Evolutionary conservation across 169 alveolate species (phyloP), one percentile per base, ranked within the genome.

Genomic region (Amoebophrya sp.): DNA sequence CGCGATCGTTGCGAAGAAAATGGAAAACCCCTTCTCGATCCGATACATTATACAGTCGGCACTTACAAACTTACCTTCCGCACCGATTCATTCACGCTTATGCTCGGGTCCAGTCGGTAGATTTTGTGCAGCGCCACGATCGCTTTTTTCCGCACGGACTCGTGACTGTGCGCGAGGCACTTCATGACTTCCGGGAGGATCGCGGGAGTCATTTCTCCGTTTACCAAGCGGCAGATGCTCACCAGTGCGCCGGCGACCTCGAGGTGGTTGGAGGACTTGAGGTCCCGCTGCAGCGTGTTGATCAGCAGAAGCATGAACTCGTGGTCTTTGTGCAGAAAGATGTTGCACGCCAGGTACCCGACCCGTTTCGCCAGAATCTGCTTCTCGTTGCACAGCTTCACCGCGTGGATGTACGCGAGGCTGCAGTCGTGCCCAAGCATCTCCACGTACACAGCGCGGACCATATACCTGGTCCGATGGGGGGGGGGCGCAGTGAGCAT

Each of bases 401-500:
- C 97, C 0, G 99, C 98, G 88, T 95, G 96, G 87, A 98, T 96
- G 91, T 98, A 98, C 20, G 98, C 96, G 92, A 97, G 96, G 40
- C 97, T 90, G 40, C 98, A 98, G 92, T 97, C 99, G 93, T 98
- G 99, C 15, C 99, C 99, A 18, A 97, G 94, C 98, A 98, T 97
- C 93, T 98, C 99, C 20, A 96, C 96, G 93, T 98, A 98, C 43
- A 98, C 95, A 31, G 98, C 97, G 91, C 98, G 95, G 10, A 97
- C 95, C 88, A 97, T 92, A 88, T 94, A 93, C 93, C 96, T 98
- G 90, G 95, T 95, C 95, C n/a, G n/a, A n/a, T n/a, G n/a, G n/a
- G n/a, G n/a, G n/a, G n/a, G n/a, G n/a, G n/a, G n/a, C n/a, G n/a
- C n/a, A n/a, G n/a, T n/a, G n/a, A n/a, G n/a, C n/a, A n/a, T n/a